Evolutionary conservation across 306 rosid species (phyloP).

Genomic region (Lupinus albus): DNA sequence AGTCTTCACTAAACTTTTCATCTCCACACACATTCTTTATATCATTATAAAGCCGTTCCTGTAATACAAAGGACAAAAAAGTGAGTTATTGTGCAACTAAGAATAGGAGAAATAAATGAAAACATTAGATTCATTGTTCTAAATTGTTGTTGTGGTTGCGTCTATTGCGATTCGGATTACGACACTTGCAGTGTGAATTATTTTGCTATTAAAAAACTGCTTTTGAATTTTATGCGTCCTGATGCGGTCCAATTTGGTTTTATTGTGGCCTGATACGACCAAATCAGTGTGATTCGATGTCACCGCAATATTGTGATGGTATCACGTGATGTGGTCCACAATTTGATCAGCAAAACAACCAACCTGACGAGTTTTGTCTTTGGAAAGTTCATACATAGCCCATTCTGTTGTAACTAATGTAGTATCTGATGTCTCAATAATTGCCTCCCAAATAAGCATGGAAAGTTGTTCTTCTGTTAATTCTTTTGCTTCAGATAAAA

Average conservation of each 20-base stretch:
- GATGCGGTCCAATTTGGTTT: too few relatives aligned
- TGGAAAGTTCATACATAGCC: conserved; percentile 88
- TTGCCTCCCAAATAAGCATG: conserved; percentile 82
- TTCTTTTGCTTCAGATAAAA: conserved; percentile 67
- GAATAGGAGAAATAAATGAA: background rate
- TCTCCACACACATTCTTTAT: conserved; percentile 58
- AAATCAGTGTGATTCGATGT: too few relatives aligned
- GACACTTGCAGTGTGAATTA: too few relatives aligned
- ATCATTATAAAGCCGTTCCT: conserved; percentile 67
- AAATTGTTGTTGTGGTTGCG: too few relatives aligned
- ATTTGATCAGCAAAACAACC: conserved; percentile 19
- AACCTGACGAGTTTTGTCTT: conserved; percentile 71
- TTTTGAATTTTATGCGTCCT: too few relatives aligned
- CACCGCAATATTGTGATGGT: too few relatives aligned
- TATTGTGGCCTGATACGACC: too few relatives aligned
- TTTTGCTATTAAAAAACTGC: too few relatives aligned
- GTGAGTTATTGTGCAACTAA: background rate
- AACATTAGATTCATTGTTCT: too few relatives aligned
- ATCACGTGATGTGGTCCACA: too few relatives aligned
- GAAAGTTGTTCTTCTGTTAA: conserved; percentile 60
- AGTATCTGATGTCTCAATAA: conserved; percentile 84
- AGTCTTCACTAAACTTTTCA: conserved; percentile 63
- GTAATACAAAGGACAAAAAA: conserved; percentile 14
- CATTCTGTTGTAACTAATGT: conserved; percentile 82
- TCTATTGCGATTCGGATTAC: too few relatives aligned